These are phyloP conservation scores for Talaromyces proteolyticus DNA, from an alignment of 495 filamentous ascomycete species.

Conservation along the genomic window DNA sequence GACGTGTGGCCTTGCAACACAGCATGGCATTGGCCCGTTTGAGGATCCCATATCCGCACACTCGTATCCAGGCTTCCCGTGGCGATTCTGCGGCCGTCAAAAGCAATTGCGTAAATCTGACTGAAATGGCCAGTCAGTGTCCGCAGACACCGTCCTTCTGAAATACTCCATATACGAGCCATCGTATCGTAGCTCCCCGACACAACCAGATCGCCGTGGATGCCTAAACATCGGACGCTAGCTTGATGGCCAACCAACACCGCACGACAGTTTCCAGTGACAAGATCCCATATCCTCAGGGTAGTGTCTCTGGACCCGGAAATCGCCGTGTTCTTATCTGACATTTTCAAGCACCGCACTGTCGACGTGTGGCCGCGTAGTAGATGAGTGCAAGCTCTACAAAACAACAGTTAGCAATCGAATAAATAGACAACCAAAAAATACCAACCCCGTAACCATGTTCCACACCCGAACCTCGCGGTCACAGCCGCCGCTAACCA, in stretches of 20 bases:
- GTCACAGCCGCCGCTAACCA: conserved; percentile 96
- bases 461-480: conserved; percentile 97
- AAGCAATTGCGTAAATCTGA: conserved; percentile 97
- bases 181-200: conserved; percentile 97
- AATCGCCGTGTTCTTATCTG: conserved; percentile 84
- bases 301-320: conserved; percentile 95
- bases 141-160: conserved; percentile 81
- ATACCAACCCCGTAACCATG: conserved; percentile 82
- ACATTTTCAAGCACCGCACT: conserved; percentile 97
- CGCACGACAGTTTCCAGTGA: conserved; percentile 77
- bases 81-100: conserved; percentile 88
- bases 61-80: conserved; percentile 96
- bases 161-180: conserved; percentile 95
- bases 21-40: conserved; percentile 80
- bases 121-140: conserved; percentile 95
- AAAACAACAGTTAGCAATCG: conserved; percentile 7
- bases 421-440: neutral
- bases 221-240: conserved; percentile 91
- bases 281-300: conserved; percentile 90
- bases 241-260: conserved; percentile 96
- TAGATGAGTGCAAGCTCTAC: conserved; percentile 67
- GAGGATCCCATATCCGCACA: conserved; percentile 94
- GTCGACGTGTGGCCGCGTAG: conserved; percentile 94
- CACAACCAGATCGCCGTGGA: conserved; percentile 91
- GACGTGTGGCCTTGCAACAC: conserved; percentile 96